Evolutionary conservation across 2,329 filamentous ascomycete species (phyloP).

Genomic region (Penicillium sp.): DNA sequence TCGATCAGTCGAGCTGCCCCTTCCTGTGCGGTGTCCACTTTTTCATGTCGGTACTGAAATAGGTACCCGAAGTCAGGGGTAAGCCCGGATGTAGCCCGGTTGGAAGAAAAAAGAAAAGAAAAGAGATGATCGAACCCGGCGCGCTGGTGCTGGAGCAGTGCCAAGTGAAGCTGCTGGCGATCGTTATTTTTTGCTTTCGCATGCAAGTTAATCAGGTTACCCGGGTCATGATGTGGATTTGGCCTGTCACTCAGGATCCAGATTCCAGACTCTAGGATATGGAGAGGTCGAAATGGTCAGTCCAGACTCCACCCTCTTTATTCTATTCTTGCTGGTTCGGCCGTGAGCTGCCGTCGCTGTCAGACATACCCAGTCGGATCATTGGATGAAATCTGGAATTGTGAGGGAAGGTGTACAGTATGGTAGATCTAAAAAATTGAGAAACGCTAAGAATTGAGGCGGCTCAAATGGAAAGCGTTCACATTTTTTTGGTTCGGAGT

Average conservation of each 20-base stretch:
- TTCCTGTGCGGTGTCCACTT: neutral
- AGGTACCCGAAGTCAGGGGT: conserved; percentile 17
- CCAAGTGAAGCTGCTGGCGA: conserved; percentile 16
- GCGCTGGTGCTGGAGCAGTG: conserved; percentile 19
- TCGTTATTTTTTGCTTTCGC: conserved; percentile 15
- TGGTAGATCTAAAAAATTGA: neutral
- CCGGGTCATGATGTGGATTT: conserved; percentile 4
- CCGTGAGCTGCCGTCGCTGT: neutral
- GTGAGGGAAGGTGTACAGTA: neutral
- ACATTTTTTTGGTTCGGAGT: conserved; percentile 7
- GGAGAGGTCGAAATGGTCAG: conserved; percentile 1
- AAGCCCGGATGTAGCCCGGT: conserved; percentile 19
- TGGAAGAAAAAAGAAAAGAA: conserved; percentile 14
- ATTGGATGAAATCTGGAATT: neutral
- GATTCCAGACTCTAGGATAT: neutral
- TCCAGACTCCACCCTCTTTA: neutral
- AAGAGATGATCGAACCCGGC: conserved; percentile 22
- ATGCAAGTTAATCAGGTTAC: conserved; percentile 9
- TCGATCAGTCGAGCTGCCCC: conserved; percentile 15
- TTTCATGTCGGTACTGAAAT: conserved; percentile 9
- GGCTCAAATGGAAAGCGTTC: conserved; percentile 8
- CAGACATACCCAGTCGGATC: neutral
- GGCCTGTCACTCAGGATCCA: conserved; percentile 3
- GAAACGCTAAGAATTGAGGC: conserved; percentile 5
- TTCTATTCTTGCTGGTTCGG: neutral